Base-by-base conservation (phyloP, 1,284 basidiomycete species). In the Abortiporus biennis region DNA sequence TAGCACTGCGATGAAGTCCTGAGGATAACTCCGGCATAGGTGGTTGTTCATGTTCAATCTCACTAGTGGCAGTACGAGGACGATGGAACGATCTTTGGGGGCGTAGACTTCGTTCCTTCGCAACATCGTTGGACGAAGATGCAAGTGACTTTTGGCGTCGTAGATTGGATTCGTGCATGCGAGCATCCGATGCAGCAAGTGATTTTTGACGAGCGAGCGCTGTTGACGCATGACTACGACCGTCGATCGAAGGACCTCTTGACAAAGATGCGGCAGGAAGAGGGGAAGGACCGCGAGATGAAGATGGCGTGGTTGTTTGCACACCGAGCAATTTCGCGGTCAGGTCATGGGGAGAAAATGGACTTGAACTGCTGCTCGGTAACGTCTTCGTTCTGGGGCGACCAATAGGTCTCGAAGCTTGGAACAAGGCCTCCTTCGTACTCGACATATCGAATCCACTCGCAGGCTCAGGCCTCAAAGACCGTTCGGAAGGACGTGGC, bases 51-150 rank as follows among this genome's bases (percentile, higher is more conserved):
- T 31, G 40, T 11, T 12, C 19, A 16, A 22, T 4, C 3, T 44
- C 31, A 15, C 24, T 25, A 22, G 54, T 54, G 8, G 49, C 47
- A 4, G 47, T 44, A 15, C 47, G 49, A 23, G 65, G 54, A 33
- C 68, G 71, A 53, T 77, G 78, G 62, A 85, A 80, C 12, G 82
- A 83, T 15, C 76, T 69, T 67, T 64, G 67, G 9, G 71, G 62
- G 13, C 71, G 71, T 24, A 84, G 54, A 4, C 62, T 49, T 40
- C 58, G 57, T 21, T 55, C 57, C 13, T 58, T 56, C 6, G 54
- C 45, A n/a, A 48, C 27, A 8, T 50, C 39, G 6, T n/a, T n/a
- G n/a, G n/a, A n/a, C n/a, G n/a, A n/a, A n/a, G n/a, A n/a, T n/a
- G n/a, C n/a, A n/a, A n/a, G n/a, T n/a, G n/a, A n/a, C n/a, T n/a